A percentile compares a stretch with the other conserved stretches of the same genome.
Evolutionary conservation across 1,139 yeast species (phyloP).

Genomic region (Yamadazyma membranifaciens): DNA sequence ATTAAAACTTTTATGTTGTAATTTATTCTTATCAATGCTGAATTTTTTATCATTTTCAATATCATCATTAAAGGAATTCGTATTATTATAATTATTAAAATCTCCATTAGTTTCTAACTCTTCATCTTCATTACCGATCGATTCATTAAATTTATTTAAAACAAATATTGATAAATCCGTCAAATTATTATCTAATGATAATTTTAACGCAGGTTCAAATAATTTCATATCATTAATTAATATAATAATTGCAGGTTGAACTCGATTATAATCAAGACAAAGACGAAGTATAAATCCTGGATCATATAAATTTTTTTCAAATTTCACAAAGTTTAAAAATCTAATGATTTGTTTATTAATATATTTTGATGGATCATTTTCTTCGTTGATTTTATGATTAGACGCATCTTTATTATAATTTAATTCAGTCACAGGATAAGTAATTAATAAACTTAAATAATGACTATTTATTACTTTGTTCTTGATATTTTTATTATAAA

Average conservation of each 20-base stretch:
- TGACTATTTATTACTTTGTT: constrained; percentile 67
- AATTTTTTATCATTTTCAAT: constrained; percentile 14
- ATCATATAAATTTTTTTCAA: constrained; percentile 45
- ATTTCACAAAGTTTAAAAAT: constrained; percentile 27
- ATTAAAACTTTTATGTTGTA: constrained; percentile 37
- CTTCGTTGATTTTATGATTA: not conserved
- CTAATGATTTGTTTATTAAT: constrained; percentile 27
- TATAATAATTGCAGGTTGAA: constrained; percentile 67
- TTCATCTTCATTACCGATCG: constrained; percentile 14
- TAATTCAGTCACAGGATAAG: constrained; percentile 41
- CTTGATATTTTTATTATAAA: constrained; percentile 48
- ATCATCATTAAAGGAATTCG: constrained; percentile 5
- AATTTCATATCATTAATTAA: constrained; percentile 62
- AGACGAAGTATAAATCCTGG: constrained; percentile 73
- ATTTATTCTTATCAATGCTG: constrained; percentile 23
- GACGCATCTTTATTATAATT: not conserved
- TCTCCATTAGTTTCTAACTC: constrained; percentile 8
- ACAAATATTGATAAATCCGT: constrained; percentile 54
- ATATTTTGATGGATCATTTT: constrained; percentile 29
- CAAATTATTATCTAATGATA: constrained; percentile 66
- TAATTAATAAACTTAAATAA: constrained; percentile 67
- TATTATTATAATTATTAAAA: constrained; percentile 10
- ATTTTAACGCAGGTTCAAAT: constrained; percentile 75
- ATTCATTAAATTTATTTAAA: constrained; percentile 32
- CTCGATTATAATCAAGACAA: constrained; percentile 59